Evolutionary conservation across 306 rosid species (phyloP), one percentile per base, ranked within the genome.

Genomic region (Morella rubra): DNA sequence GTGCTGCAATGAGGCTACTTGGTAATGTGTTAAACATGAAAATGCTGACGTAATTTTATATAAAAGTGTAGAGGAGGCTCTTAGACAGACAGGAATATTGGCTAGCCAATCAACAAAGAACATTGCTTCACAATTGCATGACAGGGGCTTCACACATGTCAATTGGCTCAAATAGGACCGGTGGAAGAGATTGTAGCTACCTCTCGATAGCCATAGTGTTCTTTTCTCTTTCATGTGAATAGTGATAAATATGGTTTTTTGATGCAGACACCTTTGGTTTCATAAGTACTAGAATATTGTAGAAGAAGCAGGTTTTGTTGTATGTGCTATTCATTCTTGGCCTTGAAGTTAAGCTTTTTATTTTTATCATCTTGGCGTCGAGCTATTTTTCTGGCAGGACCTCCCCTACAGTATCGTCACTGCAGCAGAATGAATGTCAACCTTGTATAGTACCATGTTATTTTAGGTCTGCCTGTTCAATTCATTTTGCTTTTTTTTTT

Each of bases 1-100:
- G 85, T 86, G 97, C 99, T 56, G 99, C 99, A 61, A 83, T 96
- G 82, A 91, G 81, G 69, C 92, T 96, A 67, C 96, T 96, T 75
- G 99, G 99, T 96, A 90, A 67, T 72, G 5, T 53, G 72, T 60
- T 44, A 22, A 1, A 58, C 42, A 12, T 73, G 2, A 19, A 12
- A 56, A 8, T 1, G 7, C 44, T 71, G 8, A 8, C 41, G 55
- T 53, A 24, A 71, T 42, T 68, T 10, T n/a, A 37, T 10, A 1
- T n/a, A 16, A 13, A 53, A 16, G 20, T 32, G 47, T 72, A 41
- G 56, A 32, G 61, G 49, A 65, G 49, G 22, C 55, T 4, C 41
- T 76, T 73, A 14, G 46, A 16, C 12, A 24, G 20, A 60, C 58
- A 24, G 20, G 61, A 41, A 52, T 32, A 52, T 3, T 0, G 44